Evolutionary conservation across 306 rosid species (phyloP).

Genomic region (Prunus mongolica): DNA sequence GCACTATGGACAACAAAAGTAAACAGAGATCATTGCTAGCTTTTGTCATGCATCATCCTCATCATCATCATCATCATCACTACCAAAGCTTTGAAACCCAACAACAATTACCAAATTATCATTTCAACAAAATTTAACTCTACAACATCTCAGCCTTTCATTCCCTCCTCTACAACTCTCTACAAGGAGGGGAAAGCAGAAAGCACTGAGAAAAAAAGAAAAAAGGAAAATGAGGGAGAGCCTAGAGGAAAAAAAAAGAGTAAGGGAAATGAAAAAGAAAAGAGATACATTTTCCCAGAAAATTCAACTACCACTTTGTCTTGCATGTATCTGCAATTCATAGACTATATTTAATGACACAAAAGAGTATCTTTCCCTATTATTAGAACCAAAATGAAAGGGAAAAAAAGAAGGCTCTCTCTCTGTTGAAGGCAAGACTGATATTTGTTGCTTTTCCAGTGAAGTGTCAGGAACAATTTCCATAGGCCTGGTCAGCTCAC

Average conservation of each 20-base stretch:
- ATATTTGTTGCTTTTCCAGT: neutral
- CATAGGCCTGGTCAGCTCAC: constrained; percentile 26
- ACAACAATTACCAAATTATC: constrained; percentile 22
- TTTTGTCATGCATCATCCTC: neutral
- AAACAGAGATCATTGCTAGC: neutral
- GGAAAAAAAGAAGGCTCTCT: neutral
- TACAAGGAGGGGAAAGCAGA: constrained; percentile 19
- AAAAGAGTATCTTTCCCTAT: constrained; percentile 2
- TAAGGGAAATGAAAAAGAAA: neutral
- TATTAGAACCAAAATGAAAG: neutral
- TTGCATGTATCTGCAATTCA: neutral
- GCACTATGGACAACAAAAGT: neutral
- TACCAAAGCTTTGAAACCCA: constrained; percentile 17
- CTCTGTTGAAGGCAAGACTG: neutral
- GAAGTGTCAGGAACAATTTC: constrained; percentile 9
- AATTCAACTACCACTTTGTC: constrained; percentile 20
- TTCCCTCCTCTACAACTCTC: constrained; percentile 13
- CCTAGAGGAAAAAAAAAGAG: neutral
- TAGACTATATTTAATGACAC: neutral
- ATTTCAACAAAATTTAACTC: constrained; percentile 41
- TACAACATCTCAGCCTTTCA: constrained; percentile 28
- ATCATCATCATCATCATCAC: constrained; percentile 3
- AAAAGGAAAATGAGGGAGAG: neutral
- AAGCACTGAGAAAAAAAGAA: constrained; percentile 4
- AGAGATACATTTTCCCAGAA: constrained; percentile 20